Percentiles rank a stretch among this genome's conserved stretches.
These are phyloP conservation scores for Taxawa tesnikishii DNA, from an alignment of 2,329 filamentous ascomycete species.

Conservation along the genomic window DNA sequence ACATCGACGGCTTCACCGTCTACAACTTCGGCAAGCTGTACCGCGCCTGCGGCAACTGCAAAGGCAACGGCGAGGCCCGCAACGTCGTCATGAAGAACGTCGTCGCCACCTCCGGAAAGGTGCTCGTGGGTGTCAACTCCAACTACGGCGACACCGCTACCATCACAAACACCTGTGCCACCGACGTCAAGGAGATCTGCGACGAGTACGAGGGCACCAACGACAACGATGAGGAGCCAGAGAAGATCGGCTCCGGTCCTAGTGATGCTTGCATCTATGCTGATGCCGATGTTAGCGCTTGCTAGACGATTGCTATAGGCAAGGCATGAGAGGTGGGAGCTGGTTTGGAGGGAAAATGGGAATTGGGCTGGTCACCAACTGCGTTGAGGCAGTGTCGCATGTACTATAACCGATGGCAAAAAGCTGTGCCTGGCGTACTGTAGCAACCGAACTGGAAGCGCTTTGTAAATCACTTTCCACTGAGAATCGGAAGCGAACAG, in stretches of 20 bases:
- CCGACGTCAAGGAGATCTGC: conserved; percentile 22
- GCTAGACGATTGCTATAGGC: too few relatives aligned
- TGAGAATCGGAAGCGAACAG: too few relatives aligned
- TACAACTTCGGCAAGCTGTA: conserved; percentile 36
- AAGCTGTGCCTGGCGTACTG: too few relatives aligned
- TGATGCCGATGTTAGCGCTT: conserved; percentile 12
- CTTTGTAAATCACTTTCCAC: too few relatives aligned
- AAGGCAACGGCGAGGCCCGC: conserved; percentile 23
- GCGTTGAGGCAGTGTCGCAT: too few relatives aligned
- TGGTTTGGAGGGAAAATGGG: too few relatives aligned
- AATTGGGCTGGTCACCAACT: too few relatives aligned
- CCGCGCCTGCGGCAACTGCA: conserved; percentile 40
- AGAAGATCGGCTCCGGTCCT: conserved; percentile 17
- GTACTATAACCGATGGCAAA: too few relatives aligned
- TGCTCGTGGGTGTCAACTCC: conserved; percentile 37
- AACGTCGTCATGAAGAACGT: conserved; percentile 32
- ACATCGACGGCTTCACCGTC: conserved; percentile 29
- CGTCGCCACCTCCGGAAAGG: conserved; percentile 27
- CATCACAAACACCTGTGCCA: conserved; percentile 28
- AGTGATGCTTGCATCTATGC: conserved; percentile 21
- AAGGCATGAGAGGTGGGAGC: too few relatives aligned
- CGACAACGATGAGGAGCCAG: conserved; percentile 20
- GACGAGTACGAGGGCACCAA: conserved; percentile 22
- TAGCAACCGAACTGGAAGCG: too few relatives aligned
- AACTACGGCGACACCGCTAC: conserved; percentile 38